Conservation (phyloP, 75 land plant genomes). For the Pseudotsuga menziesii region DNA sequence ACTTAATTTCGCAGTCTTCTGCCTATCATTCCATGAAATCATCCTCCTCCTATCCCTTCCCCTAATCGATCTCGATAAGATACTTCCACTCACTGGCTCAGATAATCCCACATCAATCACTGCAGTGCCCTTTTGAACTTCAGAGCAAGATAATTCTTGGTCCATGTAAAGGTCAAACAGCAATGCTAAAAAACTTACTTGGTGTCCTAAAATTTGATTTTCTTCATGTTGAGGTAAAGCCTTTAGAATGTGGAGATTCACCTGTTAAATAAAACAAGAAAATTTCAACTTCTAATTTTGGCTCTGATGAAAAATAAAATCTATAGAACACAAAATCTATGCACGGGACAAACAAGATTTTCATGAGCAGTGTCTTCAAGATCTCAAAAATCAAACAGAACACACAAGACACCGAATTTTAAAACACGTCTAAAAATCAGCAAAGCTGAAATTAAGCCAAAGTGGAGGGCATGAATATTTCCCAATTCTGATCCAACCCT, state of each 20-base stretch:
- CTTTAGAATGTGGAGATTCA: constrained; percentile 62
- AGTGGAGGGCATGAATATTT: not conserved
- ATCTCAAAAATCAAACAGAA: not conserved
- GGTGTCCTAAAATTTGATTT: constrained; percentile 63
- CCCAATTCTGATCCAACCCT: not conserved
- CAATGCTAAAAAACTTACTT: constrained; percentile 57
- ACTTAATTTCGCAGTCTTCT: not conserved
- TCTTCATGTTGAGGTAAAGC: constrained; percentile 49
- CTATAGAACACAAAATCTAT: not conserved
- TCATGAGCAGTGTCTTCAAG: not conserved
- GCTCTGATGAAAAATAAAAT: not conserved
- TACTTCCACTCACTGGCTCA: constrained; percentile 33
- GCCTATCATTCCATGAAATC: constrained; percentile 59
- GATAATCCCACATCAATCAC: constrained; percentile 42
- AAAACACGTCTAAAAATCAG: not conserved
- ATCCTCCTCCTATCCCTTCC: constrained; percentile 74
- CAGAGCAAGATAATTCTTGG: constrained; percentile 14
- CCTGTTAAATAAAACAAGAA: constrained; percentile 33
- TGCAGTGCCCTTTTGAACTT: constrained; percentile 25
- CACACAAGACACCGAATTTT: not conserved
- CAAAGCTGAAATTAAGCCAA: not conserved
- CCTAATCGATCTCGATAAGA: constrained; percentile 48
- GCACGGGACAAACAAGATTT: constrained; percentile 2
- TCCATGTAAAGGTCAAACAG: constrained; percentile 67
- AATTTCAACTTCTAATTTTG: not conserved